A percentile compares a stretch with the other conserved stretches of the same genome.
Evolutionary conservation across 495 filamentous ascomycete genomes (phyloP).

Genomic region (Tetracladium marchalianum): DNA sequence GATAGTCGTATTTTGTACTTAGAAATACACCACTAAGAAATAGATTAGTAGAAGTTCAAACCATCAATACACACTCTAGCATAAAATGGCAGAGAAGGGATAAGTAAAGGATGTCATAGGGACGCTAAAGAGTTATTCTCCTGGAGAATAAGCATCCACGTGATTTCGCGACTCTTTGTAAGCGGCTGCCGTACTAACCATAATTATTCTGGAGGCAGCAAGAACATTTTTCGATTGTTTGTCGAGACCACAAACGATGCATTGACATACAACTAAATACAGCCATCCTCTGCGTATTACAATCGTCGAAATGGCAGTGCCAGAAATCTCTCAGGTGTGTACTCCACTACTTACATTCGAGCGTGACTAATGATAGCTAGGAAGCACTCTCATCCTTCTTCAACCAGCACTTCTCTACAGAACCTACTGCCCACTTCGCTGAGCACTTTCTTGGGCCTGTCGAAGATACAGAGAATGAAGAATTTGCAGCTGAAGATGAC

Average conservation of each 20-base stretch:
- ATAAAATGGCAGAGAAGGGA: no score
- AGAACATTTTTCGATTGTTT: no score
- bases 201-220: no score
- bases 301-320: not conserved
- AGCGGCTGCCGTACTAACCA: not conserved
- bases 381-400: constrained; percentile 68
- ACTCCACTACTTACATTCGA: not conserved
- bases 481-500: constrained; percentile 48
- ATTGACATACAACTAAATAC: not conserved
- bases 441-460: constrained; percentile 32
- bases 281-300: constrained; percentile 16
- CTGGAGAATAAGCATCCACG: no score
- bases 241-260: no score
- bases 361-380: constrained; percentile 27
- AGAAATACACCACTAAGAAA: no score
- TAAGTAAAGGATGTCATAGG: no score
- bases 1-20: no score
- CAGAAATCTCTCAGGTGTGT: constrained; percentile 5
- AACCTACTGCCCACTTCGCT: constrained; percentile 35
- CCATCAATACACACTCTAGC: no score
- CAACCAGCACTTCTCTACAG: constrained; percentile 46
- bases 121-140: no score
- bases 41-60: no score
- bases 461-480: constrained; percentile 19
- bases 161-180: not conserved